Conservation (phyloP, 2,329 filamentous ascomycete species). For the Pseudogymnoascus sp. region DNA sequence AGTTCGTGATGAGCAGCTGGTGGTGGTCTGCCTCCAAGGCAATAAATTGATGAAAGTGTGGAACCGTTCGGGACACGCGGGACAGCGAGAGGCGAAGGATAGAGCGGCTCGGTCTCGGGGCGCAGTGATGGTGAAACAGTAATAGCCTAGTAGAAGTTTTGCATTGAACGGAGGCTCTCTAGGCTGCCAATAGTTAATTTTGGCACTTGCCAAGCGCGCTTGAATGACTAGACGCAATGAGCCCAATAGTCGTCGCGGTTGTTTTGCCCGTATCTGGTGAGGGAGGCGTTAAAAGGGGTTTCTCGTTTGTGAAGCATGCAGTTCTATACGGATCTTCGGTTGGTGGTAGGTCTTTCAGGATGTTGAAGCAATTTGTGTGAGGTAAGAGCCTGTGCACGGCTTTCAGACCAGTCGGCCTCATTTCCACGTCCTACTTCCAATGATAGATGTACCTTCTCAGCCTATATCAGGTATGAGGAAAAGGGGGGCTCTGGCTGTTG, state of each 20-base stretch:
- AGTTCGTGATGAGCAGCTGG: background rate
- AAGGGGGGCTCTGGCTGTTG: background rate
- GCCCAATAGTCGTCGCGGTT: background rate
- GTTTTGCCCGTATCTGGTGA: conserved; percentile 2
- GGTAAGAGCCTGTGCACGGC: background rate
- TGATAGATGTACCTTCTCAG: background rate
- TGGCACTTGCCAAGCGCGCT: conserved; percentile 1
- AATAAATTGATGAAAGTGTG: background rate
- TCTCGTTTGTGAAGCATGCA: background rate
- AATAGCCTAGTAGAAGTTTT: background rate
- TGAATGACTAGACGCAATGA: conserved; percentile 3
- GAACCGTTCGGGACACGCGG: background rate
- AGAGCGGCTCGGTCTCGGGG: background rate
- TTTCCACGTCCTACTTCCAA: background rate
- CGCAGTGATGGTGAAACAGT: conserved; percentile 1
- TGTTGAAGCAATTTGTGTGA: background rate
- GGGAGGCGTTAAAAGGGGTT: background rate
- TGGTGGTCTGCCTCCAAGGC: background rate
- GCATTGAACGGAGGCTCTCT: background rate
- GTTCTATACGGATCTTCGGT: background rate
- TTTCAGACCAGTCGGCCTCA: background rate
- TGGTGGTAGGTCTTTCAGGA: background rate
- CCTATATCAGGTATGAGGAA: background rate
- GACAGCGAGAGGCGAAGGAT: background rate
- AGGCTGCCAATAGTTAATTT: conserved; percentile 1